Evolutionary conservation across 1,284 basidiomycete species (phyloP), one percentile per base, ranked within the genome.

Genomic region (Cystobasidiaceae sp.): DNA sequence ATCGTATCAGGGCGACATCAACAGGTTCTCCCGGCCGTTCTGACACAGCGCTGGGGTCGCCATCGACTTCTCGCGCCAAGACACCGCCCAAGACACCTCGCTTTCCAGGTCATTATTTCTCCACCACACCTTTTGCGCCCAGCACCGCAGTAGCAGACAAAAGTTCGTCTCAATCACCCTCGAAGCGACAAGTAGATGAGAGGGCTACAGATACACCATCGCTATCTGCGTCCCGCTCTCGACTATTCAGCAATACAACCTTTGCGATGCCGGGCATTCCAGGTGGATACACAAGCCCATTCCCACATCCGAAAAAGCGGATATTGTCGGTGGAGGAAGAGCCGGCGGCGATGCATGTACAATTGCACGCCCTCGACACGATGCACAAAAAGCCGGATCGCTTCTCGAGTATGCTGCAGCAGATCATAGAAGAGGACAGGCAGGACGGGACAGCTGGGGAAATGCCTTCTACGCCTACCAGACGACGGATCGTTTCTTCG

Each of bases 51-150:
- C n/a, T 15, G 9, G 25, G 33, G 8, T 52, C 45, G 17, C 49
- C 8, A 34, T n/a, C 34, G n/a, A 4, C 25, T 1, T 19, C 32
- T 21, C 15, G 15, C 4, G 13, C 45, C 11, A 37, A n/a, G 23
- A 54, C 48, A 1, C 60, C 60, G 2, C 60, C 60, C 15, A 62
- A 62, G 39, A 64, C 61, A 43, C 61, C 61, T 13, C 61, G 34
- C 37, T 34, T 50, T 4, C 61, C 61, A 2, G 61, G 61, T 8
- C 39, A 44, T 25, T 64, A 64, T 34, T 19, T 32, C 13, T 50
- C 45, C 21, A 27, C 34, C 30, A 64, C 61, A 6, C 61, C 61
- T 0, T 55, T 41, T 19, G 11, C 23, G 4, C 13, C 21, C 11
- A 8, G 9, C 44, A 46, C 9, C 9, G 11, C 44, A 8, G 9